Evolutionary conservation across 106 monocot species (phyloP).

Genomic region (Platanthera guangdongensis): DNA sequence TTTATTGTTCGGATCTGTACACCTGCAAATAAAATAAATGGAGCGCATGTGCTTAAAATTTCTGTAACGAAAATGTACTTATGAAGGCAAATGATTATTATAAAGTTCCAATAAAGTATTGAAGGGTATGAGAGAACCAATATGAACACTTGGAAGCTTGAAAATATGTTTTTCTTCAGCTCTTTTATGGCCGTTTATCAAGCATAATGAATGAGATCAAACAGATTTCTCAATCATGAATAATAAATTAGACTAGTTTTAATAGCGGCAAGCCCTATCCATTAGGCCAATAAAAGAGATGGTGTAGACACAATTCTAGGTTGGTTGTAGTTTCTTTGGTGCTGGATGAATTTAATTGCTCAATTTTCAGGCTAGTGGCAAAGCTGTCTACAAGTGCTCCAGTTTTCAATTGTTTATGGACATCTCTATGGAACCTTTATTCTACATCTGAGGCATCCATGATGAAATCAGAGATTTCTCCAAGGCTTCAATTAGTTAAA

Average conservation of each 20-base stretch:
- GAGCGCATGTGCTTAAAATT: neutral
- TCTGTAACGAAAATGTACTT: neutral
- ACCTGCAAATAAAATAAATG: conserved; percentile 16
- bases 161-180: neutral
- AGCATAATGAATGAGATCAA: neutral
- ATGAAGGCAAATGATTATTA: neutral
- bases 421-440: neutral
- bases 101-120: neutral
- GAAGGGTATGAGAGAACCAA: neutral
- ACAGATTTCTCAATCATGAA: neutral
- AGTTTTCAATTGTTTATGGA: neutral
- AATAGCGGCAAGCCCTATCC: neutral
- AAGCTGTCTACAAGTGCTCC: neutral
- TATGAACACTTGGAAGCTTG: neutral
- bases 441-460: neutral
- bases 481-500: neutral
- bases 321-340: neutral
- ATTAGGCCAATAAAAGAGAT: neutral
- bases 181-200: neutral
- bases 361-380: neutral
- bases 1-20: conserved; percentile 19
- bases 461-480: neutral
- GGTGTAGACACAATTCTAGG: neutral
- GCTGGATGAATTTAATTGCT: neutral
- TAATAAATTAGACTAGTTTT: neutral